phyloP scores from a whole-genome alignment of 768 basidiomycete genomes.

The Coprinopsis marcescibilis region DNA sequence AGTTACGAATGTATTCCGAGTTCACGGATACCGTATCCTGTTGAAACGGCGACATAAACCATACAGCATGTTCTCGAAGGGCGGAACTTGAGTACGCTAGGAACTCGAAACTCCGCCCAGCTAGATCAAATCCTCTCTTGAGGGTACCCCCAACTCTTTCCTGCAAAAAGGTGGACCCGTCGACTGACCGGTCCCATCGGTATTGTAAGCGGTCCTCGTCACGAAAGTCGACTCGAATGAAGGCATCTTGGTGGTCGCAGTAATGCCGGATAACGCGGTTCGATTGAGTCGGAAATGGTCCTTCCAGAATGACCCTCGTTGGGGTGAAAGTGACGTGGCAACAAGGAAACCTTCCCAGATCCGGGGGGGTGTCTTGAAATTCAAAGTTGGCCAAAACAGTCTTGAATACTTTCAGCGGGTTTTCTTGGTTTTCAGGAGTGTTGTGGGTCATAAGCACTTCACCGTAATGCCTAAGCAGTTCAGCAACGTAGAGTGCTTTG shows the following conservation, averaged over 20 bases:
- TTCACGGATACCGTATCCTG: slow-evolving; percentile 37
- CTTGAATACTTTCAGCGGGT: slow-evolving; percentile 38
- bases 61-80: slow-evolving; percentile 73
- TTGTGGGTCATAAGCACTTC: slow-evolving; percentile 40
- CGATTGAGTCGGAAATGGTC: slow-evolving; percentile 69
- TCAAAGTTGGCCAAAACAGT: slow-evolving; percentile 21
- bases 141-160: slow-evolving; percentile 55
- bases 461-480: slow-evolving; percentile 51
- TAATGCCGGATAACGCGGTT: slow-evolving; percentile 77
- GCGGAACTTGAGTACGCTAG: slow-evolving; percentile 79
- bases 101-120: slow-evolving; percentile 70
- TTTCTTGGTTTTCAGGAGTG: slow-evolving; percentile 23
- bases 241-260: slow-evolving; percentile 52
- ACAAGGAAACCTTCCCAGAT: slow-evolving; percentile 48
- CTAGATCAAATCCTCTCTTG: slow-evolving; percentile 62
- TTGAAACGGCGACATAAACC: slow-evolving; percentile 68
- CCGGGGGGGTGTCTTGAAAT: slow-evolving; percentile 17
- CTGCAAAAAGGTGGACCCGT: slow-evolving; percentile 48
- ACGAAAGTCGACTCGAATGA: slow-evolving; percentile 78
- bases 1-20: slow-evolving; percentile 52
- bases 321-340: slow-evolving; percentile 76
- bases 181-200: slow-evolving; percentile 64
- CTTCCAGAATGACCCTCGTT: slow-evolving; percentile 67
- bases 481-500: slow-evolving; percentile 27
- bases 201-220: slow-evolving; percentile 78